A percentile compares a stretch with the other conserved stretches of the same genome.
These are phyloP conservation scores for Adansonia gregorii DNA, from an alignment of 441 rosid genomes.

Conservation along the genomic window DNA sequence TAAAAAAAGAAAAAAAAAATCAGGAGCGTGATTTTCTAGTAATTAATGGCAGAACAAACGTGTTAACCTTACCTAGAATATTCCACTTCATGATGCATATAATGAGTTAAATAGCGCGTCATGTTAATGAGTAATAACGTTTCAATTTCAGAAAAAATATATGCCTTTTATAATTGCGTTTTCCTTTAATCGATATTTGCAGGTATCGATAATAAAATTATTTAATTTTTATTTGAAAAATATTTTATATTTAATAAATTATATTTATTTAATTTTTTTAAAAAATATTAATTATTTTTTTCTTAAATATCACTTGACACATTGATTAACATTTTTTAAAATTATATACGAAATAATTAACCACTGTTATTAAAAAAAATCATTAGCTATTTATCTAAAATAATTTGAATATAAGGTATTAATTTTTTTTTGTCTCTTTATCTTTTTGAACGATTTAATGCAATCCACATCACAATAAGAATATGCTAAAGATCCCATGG, in stretches of 20 bases:
- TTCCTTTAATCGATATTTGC: too few species aligned
- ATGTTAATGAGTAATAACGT: background rate
- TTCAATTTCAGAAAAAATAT: background rate
- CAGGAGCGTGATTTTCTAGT: conserved; percentile 6
- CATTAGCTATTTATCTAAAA: too few species aligned
- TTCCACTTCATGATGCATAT: background rate
- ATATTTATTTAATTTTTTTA: too few species aligned
- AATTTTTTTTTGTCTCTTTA: background rate
- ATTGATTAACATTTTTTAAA: too few species aligned
- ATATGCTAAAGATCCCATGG: background rate
- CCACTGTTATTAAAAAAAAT: too few species aligned
- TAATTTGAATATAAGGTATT: too few species aligned
- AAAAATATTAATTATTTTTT: too few species aligned
- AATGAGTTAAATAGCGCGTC: background rate
- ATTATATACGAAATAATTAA: too few species aligned
- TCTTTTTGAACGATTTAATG: background rate
- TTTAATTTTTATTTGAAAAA: background rate
- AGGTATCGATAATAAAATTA: background rate
- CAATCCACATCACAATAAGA: background rate
- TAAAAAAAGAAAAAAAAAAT: too few species aligned
- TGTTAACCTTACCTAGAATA: background rate
- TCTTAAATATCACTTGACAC: too few species aligned
- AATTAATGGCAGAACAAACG: background rate
- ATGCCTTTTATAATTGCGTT: background rate
- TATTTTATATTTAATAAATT: background rate